Conservation (phyloP, 1,139 yeast species). For the Ashbya aceris region DNA sequence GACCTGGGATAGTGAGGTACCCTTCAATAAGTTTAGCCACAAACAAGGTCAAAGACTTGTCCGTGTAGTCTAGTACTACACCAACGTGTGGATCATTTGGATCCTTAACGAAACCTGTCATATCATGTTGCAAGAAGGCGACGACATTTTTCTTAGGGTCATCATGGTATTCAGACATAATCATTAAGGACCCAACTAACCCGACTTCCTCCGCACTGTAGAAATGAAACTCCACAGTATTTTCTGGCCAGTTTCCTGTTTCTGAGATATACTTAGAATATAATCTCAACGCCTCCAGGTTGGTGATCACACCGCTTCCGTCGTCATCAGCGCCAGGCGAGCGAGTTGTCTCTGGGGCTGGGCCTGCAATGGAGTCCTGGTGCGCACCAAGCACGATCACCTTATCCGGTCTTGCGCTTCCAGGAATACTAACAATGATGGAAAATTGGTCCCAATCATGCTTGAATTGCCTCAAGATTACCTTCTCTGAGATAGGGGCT, state of each 20-base stretch:
- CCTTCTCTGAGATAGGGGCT: slow-evolving; percentile 25
- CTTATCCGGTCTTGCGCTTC: slow-evolving; percentile 34
- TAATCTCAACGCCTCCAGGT: slow-evolving; percentile 64
- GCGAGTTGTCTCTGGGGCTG: slow-evolving; percentile 57
- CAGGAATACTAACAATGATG: slow-evolving; percentile 38
- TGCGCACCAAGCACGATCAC: slow-evolving; percentile 80
- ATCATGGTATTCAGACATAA: slow-evolving; percentile 47
- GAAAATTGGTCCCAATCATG: slow-evolving; percentile 57
- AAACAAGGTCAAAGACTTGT: slow-evolving; percentile 49
- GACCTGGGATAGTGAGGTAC: slow-evolving; percentile 60
- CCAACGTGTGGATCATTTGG: slow-evolving; percentile 71
- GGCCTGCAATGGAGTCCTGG: slow-evolving; percentile 72
- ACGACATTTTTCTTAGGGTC: slow-evolving; percentile 41
- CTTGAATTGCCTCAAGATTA: slow-evolving; percentile 35
- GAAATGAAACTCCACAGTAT: slow-evolving; percentile 85
- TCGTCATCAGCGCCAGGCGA: slow-evolving; percentile 98
- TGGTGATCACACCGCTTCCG: slow-evolving; percentile 80
- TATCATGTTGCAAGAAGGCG: slow-evolving; percentile 89
- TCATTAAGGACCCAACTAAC: slow-evolving; percentile 73
- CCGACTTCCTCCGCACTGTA: slow-evolving; percentile 96
- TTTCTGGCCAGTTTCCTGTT: slow-evolving; percentile 38
- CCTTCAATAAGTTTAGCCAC: slow-evolving; percentile 49
- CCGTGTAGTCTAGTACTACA: slow-evolving; percentile 66
- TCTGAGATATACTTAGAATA: slow-evolving; percentile 32
- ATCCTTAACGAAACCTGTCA: slow-evolving; percentile 74